These are phyloP conservation scores for Hondaea fermentalgiana DNA, from an alignment of 108 stramenopile species.

Conservation along the genomic window DNA sequence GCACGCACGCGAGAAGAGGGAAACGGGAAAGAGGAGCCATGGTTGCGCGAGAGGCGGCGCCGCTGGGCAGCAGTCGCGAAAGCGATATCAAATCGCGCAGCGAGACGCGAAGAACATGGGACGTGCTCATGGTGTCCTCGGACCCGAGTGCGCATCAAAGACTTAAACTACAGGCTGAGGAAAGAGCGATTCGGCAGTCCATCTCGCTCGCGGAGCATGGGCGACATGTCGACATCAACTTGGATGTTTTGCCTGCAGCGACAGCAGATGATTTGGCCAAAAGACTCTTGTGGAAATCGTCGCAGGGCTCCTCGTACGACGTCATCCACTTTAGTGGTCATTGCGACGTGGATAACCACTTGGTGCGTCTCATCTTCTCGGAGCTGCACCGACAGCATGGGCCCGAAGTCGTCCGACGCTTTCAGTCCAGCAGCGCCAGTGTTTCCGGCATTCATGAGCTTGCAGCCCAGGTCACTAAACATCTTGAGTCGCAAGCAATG, in stretches of 20 bases:
- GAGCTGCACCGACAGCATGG: conserved; percentile 2
- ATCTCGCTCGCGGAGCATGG: not conserved
- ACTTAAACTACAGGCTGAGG: not conserved
- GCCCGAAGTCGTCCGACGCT: not conserved
- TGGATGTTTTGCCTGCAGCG: not conserved
- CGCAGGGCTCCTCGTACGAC: not conserved
- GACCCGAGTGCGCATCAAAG: not conserved
- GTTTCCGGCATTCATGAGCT: not conserved
- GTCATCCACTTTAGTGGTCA: not conserved
- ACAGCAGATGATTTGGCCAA: not conserved
- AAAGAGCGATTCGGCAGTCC: not conserved
- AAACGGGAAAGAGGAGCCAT: too few relatives aligned
- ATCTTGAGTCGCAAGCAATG: not conserved
- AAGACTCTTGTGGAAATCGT: not conserved
- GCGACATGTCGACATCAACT: not conserved
- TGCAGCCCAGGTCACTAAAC: not conserved
- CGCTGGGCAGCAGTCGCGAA: too few relatives aligned
- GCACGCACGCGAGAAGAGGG: too few relatives aligned
- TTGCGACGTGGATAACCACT: not conserved
- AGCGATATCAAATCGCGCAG: too few relatives aligned
- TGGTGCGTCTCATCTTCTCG: not conserved
- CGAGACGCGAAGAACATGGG: not conserved
- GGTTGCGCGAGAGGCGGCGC: too few relatives aligned
- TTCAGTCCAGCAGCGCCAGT: not conserved
- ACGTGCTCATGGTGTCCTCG: not conserved